A percentile compares a stretch with the other conserved stretches of the same genome.
These are phyloP conservation scores for Lecanicillium sp. DNA, from an alignment of 2,329 filamentous ascomycete species.

Conservation along the genomic window DNA sequence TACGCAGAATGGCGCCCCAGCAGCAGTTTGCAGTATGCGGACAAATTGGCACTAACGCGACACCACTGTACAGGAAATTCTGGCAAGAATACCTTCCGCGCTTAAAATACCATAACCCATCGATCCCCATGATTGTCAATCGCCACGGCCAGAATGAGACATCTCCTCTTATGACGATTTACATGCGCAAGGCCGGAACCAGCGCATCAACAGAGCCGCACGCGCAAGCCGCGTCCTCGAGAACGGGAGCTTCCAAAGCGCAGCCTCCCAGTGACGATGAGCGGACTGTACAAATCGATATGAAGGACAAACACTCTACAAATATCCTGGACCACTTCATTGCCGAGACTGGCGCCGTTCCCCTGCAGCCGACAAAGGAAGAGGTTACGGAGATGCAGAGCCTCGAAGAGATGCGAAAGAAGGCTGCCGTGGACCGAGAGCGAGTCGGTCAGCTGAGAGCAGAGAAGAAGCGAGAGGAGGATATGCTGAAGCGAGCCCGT, in stretches of 20 bases:
- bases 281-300: conserved; percentile 48
- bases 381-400: conserved; percentile 52
- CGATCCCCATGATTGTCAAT: conserved; percentile 73
- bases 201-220: conserved; percentile 19
- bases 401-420: conserved; percentile 45
- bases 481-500: conserved; percentile 32
- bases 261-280: conserved; percentile 40
- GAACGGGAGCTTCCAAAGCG: conserved; percentile 38
- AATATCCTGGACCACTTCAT: conserved; percentile 59
- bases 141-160: conserved; percentile 51
- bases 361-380: conserved; percentile 48
- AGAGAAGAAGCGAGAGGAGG: conserved; percentile 55
- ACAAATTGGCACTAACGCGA: conserved; percentile 15
- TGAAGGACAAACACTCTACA: conserved; percentile 53
- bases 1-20: conserved; percentile 30
- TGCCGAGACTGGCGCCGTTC: conserved; percentile 50
- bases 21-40: conserved; percentile 10
- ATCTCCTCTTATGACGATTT: conserved; percentile 57
- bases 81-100: conserved; percentile 76
- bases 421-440: conserved; percentile 46
- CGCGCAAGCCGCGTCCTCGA: conserved; percentile 39
- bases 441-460: conserved; percentile 44
- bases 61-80: conserved; percentile 65
- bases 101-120: conserved; percentile 91
- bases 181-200: conserved; percentile 40